These are phyloP conservation scores for Thermochaetoides thermophila DNA, from an alignment of 495 filamentous ascomycete genomes.

Conservation along the genomic window DNA sequence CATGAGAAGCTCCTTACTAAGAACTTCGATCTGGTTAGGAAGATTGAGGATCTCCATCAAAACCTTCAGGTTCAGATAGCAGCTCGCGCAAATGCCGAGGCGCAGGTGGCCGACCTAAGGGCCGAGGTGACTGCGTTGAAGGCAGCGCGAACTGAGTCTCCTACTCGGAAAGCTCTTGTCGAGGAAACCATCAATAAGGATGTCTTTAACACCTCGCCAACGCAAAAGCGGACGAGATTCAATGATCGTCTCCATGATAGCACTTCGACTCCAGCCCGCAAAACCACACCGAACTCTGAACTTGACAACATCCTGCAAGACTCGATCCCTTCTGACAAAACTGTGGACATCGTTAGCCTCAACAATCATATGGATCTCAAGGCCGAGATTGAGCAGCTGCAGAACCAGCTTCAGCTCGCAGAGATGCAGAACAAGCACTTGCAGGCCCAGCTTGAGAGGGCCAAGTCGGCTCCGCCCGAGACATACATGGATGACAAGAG, in stretches of 20 bases:
- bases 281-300: slow-evolving; percentile 50
- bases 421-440: slow-evolving; percentile 95
- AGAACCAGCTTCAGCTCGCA: slow-evolving; percentile 87
- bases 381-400: slow-evolving; percentile 78
- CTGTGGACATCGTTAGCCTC: slow-evolving; percentile 77
- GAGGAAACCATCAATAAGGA: slow-evolving; percentile 81
- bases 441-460: slow-evolving; percentile 67
- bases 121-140: slow-evolving; percentile 69
- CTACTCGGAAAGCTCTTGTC: slow-evolving; percentile 52
- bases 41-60: slow-evolving; percentile 77
- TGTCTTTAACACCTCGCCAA: slow-evolving; percentile 60
- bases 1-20: slow-evolving; percentile 34
- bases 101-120: slow-evolving; percentile 66
- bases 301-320: slow-evolving; percentile 46
- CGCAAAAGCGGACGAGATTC: slow-evolving; percentile 56
- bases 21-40: slow-evolving; percentile 72
- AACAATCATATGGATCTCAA: slow-evolving; percentile 85
- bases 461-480: slow-evolving; percentile 34
- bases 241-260: slow-evolving; percentile 60
- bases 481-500: slow-evolving; percentile 63
- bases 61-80: slow-evolving; percentile 77
- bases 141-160: slow-evolving; percentile 59
- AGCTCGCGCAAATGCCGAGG: slow-evolving; percentile 67
- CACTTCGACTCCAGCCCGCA: slow-evolving; percentile 58
- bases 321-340: slow-evolving; percentile 75